These are phyloP conservation scores for Aphanomyces invadans DNA, from an alignment of 352 stramenopile species.

Conservation along the genomic window DNA sequence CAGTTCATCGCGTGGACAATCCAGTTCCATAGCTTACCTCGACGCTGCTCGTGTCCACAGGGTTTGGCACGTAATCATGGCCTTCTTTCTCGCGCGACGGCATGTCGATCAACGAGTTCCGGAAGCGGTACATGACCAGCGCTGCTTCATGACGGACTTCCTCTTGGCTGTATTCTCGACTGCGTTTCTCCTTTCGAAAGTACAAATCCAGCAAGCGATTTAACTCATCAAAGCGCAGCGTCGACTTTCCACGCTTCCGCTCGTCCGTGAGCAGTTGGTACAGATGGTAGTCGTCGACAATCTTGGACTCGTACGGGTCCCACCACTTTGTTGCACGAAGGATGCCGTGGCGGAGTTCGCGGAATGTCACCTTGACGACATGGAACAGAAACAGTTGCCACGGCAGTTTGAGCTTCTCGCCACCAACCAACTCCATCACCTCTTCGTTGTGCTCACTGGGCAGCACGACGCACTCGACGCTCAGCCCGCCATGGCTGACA, in stretches of 20 bases:
- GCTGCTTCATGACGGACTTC: conserved; percentile 69
- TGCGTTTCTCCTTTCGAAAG: conserved; percentile 68
- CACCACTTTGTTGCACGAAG: conserved; percentile 74
- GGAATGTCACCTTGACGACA: conserved; percentile 53
- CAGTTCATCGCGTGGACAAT: neutral
- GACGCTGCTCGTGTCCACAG: conserved; percentile 67
- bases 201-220: conserved; percentile 79
- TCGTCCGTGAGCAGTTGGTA: conserved; percentile 68
- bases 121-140: conserved; percentile 85
- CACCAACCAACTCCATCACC: conserved; percentile 70
- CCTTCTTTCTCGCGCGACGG: conserved; percentile 82
- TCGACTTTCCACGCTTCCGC: conserved; percentile 58
- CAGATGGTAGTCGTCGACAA: conserved; percentile 80
- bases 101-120: conserved; percentile 83
- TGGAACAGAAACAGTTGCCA: conserved; percentile 64
- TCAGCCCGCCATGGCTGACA: conserved; percentile 74
- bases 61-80: conserved; percentile 81
- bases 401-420: conserved; percentile 77
- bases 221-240: conserved; percentile 77
- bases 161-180: conserved; percentile 51
- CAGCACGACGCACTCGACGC: conserved; percentile 75
- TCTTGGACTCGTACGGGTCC: conserved; percentile 68
- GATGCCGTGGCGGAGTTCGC: conserved; percentile 62
- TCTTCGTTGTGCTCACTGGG: conserved; percentile 40
- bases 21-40: conserved; percentile 38